These are phyloP conservation scores for Mallotus repandus DNA, from an alignment of 441 rosid genomes.

Conservation along the genomic window DNA sequence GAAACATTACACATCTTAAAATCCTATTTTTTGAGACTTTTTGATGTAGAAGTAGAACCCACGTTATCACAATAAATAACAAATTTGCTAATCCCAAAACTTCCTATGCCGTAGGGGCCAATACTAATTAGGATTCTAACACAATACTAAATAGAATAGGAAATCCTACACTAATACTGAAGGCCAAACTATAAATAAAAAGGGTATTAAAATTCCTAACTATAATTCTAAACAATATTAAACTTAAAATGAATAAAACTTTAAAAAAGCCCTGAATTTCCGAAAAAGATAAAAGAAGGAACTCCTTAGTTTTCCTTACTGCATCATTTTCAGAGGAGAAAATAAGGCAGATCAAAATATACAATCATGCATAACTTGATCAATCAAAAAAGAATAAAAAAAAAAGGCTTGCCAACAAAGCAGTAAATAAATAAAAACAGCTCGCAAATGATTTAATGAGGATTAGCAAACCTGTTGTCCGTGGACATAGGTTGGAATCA, in stretches of 20 bases:
- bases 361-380: not conserved
- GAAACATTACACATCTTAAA: too few species aligned
- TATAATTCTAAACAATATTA: not conserved
- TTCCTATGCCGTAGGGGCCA: too few species aligned
- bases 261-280: too few species aligned
- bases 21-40: too few species aligned
- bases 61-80: too few species aligned
- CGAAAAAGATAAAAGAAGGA: not conserved
- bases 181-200: too few species aligned
- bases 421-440: not conserved
- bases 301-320: not conserved
- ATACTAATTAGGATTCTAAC: too few species aligned
- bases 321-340: not conserved
- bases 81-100: too few species aligned
- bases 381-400: not conserved
- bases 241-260: not conserved
- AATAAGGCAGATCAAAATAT: constrained; percentile 1
- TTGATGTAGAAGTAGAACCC: too few species aligned
- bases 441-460: constrained; percentile 1
- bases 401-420: constrained; percentile 2
- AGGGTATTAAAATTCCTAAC: not conserved
- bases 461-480: constrained; percentile 82
- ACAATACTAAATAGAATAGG: too few species aligned
- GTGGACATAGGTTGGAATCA: constrained; percentile 71
- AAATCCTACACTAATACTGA: not conserved